Percentiles rank a stretch among this genome's conserved stretches.
phyloP scores from a whole-genome alignment of 495 filamentous ascomycete species.

The Pseudotulostoma volvatum region DNA sequence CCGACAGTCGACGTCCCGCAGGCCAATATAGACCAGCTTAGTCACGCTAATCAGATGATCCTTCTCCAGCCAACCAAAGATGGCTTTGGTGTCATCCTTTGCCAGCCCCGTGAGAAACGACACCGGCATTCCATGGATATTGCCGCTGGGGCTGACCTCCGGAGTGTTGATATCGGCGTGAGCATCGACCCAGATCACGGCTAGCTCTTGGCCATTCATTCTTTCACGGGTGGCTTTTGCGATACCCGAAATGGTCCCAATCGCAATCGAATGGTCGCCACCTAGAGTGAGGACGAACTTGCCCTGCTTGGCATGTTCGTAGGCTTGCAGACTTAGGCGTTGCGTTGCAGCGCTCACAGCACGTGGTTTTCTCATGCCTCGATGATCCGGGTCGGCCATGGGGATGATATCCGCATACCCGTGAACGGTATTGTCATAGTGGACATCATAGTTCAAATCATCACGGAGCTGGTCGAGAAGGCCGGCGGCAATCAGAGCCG shows the following conservation, averaged over 20 bases:
- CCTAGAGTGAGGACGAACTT: slow-evolving; percentile 85
- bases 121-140: slow-evolving; percentile 97
- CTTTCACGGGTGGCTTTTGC: slow-evolving; percentile 74
- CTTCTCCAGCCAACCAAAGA: slow-evolving; percentile 76
- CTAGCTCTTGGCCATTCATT: slow-evolving; percentile 54
- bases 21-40: slow-evolving; percentile 93
- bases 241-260: slow-evolving; percentile 75
- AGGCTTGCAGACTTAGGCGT: slow-evolving; percentile 67
- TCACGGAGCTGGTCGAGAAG: slow-evolving; percentile 69
- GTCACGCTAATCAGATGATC: slow-evolving; percentile 47
- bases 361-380: slow-evolving; percentile 82
- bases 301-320: slow-evolving; percentile 69
- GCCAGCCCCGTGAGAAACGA: slow-evolving; percentile 79
- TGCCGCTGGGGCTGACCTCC: slow-evolving; percentile 75
- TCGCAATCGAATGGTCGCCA: slow-evolving; percentile 92
- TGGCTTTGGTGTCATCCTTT: slow-evolving; percentile 46
- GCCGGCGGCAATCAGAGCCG: slow-evolving; percentile 76
- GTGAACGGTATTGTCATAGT: slow-evolving; percentile 74
- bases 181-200: slow-evolving; percentile 96
- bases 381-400: slow-evolving; percentile 46
- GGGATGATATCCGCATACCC: slow-evolving; percentile 67
- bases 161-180: slow-evolving; percentile 97
- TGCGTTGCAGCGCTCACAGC: slow-evolving; percentile 79
- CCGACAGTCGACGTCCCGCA: slow-evolving; percentile 77
- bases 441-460: slow-evolving; percentile 74